Evolutionary conservation across 352 stramenopile genomes (phyloP), one percentile per base, ranked within the genome.

Genomic region (Phytophthora quininea): DNA sequence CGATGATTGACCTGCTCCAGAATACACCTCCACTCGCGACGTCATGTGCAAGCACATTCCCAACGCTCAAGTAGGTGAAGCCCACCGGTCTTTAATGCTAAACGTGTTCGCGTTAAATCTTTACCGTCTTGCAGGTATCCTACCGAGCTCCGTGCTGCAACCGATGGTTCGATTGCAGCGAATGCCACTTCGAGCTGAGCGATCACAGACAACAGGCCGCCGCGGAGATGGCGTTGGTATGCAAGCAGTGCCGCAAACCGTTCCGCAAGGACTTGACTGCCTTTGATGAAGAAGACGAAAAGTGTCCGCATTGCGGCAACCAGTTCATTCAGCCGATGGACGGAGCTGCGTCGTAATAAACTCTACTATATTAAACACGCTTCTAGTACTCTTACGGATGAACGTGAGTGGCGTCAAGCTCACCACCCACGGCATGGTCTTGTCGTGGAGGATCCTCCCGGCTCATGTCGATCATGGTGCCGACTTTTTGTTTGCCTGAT

Each of bases 91-190:
- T 24, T 24, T 24, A 24, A 24, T 24, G 19, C 19, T 24, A 24
- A 24, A 24, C 19, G 19, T 24, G 19, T 24, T 24, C 19, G 19
- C 19, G 19, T 24, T 24, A 24, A 24, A 24, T n/a, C n/a, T 3
- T 38, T 53, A 2, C 54, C 49, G 19, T 24, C 19, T 24, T 38
- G 37, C 43, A 93, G 83, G 82, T 84, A 38, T 73, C 82, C 7
- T 92, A 92, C 69, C 82, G 67, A 42, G 77, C 84, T 31, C 79
- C 84, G 48, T 92, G 86, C 69, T 94, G 84, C 69, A 77, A 72
- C 14, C 84, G 80, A 46, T 94, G 82, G 86, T 94, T 92, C 59
- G 84, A 92, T 64, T 94, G 84, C 71, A 88, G 71, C 56, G 80
- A 90, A 61, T 91, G 86, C 50, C 84, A 94, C 58, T 88, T 86